Evolutionary conservation across 2,329 filamentous ascomycete genomes (phyloP), one percentile per base, ranked within the genome.

Genomic region (Ceratocystis harringtonii): DNA sequence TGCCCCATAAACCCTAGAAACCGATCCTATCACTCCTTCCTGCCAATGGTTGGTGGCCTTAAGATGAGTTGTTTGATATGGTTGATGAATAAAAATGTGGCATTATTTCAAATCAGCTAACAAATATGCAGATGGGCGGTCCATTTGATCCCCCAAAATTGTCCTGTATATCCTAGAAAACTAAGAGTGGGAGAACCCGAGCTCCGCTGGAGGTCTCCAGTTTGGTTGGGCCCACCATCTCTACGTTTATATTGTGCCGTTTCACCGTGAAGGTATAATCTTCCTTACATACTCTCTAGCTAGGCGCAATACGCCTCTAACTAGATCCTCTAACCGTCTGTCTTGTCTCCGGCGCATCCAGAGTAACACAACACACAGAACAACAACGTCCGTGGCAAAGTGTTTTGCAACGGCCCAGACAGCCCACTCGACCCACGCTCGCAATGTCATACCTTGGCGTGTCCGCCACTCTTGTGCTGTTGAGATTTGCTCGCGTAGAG

Each of bases 401-500:
- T 96, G 90, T 72, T 90, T 90, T 50, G 87, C 74, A 22, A 82
- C 73, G 50, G 84, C 75, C 87, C 87, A 92, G 0, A 87, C 73
- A 2, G 87, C 70, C 82, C 90, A 90, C 57, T 83, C 78, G 0
- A 87, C 61, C 89, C 90, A 95, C 1, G 85, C 81, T 61, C 84
- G 80, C 28, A 88, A 74, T 64, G 82, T 86, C 68, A 82, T 83
- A 68, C 83, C 82, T 69, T 81, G 86, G 69, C 82, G 83, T 19
- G 83, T 81, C 68, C 83, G 82, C 76, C 88, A 88, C 69, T 92
- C 83, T 12, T 88, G 81, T 0, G 89, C 85, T 0, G 84, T 82
- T 64, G 90, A 87, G 70, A 97, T 87, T 73, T 97, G 92, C 75
- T 99, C 94, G 44, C 94, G 83, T 68, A 97, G 76, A 0, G 94